Conservation (phyloP, 805 yeast species). For the Candida montana region DNA sequence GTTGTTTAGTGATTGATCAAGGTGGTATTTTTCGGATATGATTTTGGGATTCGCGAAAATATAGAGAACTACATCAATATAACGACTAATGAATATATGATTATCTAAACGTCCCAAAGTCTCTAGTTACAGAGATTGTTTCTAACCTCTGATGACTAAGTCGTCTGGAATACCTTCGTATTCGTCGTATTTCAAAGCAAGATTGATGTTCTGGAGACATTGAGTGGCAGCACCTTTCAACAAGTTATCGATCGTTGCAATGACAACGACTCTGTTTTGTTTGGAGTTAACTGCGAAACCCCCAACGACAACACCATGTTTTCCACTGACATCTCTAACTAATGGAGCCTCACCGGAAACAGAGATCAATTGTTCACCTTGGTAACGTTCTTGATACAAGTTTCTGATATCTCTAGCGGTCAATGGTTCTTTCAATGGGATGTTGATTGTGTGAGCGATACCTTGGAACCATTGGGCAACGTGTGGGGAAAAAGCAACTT, state of each 20-base stretch:
- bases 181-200: slow-evolving; percentile 86
- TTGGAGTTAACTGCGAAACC: slow-evolving; percentile 91
- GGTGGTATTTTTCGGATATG: not conserved
- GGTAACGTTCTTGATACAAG: slow-evolving; percentile 82
- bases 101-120: not conserved
- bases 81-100: no score
- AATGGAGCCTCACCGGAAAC: slow-evolving; percentile 90
- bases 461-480: slow-evolving; percentile 99
- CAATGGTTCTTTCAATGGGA: slow-evolving; percentile 70
- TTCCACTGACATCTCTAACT: slow-evolving; percentile 86
- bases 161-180: slow-evolving; percentile 90
- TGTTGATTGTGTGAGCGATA: slow-evolving; percentile 83
- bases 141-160: slow-evolving; percentile 32
- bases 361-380: slow-evolving; percentile 78
- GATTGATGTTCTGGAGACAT: slow-evolving; percentile 92
- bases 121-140: no score
- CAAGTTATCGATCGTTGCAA: slow-evolving; percentile 92
- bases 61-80: no score
- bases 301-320: slow-evolving; percentile 93
- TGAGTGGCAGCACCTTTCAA: slow-evolving; percentile 99
- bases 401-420: slow-evolving; percentile 79
- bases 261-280: slow-evolving; percentile 86
- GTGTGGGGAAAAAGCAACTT: slow-evolving; percentile 91
- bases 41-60: no score
- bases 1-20: not conserved